A percentile compares a stretch with the other conserved stretches of the same genome.
Conservation (phyloP, 345 rosid genomes). For the Bruguiera sexangula region DNA sequence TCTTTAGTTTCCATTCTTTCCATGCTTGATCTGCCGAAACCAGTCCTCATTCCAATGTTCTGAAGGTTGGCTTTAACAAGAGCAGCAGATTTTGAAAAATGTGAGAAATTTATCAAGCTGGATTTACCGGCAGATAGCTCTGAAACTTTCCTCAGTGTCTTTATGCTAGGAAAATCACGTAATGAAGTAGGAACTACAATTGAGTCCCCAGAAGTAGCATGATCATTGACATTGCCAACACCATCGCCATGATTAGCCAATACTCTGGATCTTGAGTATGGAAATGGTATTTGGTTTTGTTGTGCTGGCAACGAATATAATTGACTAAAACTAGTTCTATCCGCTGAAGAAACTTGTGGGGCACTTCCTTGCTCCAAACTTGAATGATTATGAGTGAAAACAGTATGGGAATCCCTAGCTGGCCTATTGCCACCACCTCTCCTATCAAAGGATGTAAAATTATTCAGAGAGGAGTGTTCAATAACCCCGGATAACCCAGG, state of each 20-base stretch:
- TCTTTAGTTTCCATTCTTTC: slow-evolving; percentile 31
- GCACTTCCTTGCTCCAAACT: slow-evolving; percentile 29
- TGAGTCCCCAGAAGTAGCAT: slow-evolving; percentile 26
- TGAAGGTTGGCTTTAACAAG: slow-evolving; percentile 43
- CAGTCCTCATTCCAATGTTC: slow-evolving; percentile 23
- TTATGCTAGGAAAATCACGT: slow-evolving; percentile 24
- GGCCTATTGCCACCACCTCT: slow-evolving; percentile 29
- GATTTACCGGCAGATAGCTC: slow-evolving; percentile 29
- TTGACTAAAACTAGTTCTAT: slow-evolving; percentile 28
- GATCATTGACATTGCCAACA: slow-evolving; percentile 11
- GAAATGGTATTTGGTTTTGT: slow-evolving; percentile 34
- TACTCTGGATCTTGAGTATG: slow-evolving; percentile 41
- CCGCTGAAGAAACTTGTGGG: slow-evolving; percentile 25
- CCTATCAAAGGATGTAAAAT: slow-evolving; percentile 37
- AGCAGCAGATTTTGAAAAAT: slow-evolving; percentile 58
- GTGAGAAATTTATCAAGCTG: slow-evolving; percentile 51
- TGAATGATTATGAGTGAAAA: slow-evolving; percentile 19
- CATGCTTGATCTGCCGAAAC: slow-evolving; percentile 18
- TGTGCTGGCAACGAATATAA: slow-evolving; percentile 29
- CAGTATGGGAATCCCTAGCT: slow-evolving; percentile 21
- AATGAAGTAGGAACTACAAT: slow-evolving; percentile 15
- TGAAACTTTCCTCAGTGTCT: slow-evolving; percentile 45
- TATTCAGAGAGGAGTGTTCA: slow-evolving; percentile 40
- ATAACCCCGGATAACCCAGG: slow-evolving; percentile 56
- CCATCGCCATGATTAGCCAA: slow-evolving; percentile 29